These are phyloP conservation scores for Diutina neorugosa DNA, from an alignment of 1,139 yeast genomes.

Conservation along the genomic window DNA sequence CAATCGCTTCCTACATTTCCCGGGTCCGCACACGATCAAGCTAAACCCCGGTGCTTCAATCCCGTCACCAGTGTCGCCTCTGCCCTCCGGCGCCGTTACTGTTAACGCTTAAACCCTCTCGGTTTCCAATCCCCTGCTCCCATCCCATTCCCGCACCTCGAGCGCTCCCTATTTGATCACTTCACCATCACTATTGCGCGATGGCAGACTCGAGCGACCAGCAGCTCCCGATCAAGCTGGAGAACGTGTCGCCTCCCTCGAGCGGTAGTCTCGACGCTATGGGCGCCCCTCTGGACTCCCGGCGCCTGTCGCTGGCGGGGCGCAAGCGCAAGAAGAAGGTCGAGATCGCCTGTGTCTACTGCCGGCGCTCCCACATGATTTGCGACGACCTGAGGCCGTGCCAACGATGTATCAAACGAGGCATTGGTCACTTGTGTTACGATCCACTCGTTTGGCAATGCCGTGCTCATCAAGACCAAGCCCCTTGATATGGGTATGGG, in stretches of 20 bases:
- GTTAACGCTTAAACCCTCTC: too few relatives aligned
- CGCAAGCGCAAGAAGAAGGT: conserved; percentile 41
- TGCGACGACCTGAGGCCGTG: conserved; percentile 87
- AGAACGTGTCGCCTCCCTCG: background rate
- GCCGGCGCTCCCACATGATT: conserved; percentile 89
- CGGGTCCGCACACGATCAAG: background rate
- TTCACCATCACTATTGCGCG: background rate
- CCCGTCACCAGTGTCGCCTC: background rate
- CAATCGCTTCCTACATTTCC: background rate
- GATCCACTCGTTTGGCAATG: conserved; percentile 75
- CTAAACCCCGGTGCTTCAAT: background rate
- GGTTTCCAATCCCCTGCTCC: too few relatives aligned
- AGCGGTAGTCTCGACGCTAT: too few relatives aligned
- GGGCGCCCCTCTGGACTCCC: background rate
- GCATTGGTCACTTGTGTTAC: conserved; percentile 80
- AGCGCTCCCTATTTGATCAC: too few relatives aligned
- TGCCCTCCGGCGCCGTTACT: background rate
- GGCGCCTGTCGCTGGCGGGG: background rate
- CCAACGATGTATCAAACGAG: conserved; percentile 73
- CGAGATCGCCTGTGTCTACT: conserved; percentile 74
- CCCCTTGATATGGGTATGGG: conserved; percentile 95
- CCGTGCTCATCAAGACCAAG: conserved; percentile 91
- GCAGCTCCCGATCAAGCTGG: background rate
- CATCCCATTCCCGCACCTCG: too few relatives aligned
- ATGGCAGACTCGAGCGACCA: background rate